Evolutionary conservation across 257 asterid species (phyloP), one percentile per base, ranked within the genome.

Genomic region (Petunia secreta): DNA sequence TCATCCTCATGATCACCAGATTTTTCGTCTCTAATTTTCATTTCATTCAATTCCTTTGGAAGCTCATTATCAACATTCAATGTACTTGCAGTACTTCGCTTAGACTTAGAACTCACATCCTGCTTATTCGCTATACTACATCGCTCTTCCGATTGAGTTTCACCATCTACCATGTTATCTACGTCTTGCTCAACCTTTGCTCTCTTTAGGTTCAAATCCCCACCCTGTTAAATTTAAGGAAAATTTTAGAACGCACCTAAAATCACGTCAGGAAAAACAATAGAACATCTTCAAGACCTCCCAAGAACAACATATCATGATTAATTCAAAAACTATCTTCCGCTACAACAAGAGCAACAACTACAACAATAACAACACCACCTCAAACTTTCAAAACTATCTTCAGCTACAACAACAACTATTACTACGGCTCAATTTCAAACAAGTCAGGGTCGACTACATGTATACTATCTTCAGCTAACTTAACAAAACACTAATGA

Each of bases 111-210:
- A 5, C 87, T 89, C 57, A 68, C 58, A 62, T 81, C 83, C 9
- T 48, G 86, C 68, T 82, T 89, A 1, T 81, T 84, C 39, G 81
- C 83, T 78, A 86, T 80, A 66, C 69, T 41, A 80, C 85, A 48
- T 25, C 65, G 83, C 81, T 88, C 93, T 57, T 79, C 82, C 4
- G 81, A 66, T 57, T 84, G 89, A 50, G 53, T 79, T 77, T 90
- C 89, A 16, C 80, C 58, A 25, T 81, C 86, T 6, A 80, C 85
- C 80, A 79, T 85, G 46, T 80, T 84, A 74, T 87, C 90, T 7
- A 77, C 80, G 63, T 85, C 93, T 85, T 87, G 91, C 66, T 90
- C 96, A 82, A 89, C 85, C 85, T 89, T 95, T 77, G 81, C 92
- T 87, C 89, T 88, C 86, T 88, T 89, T 41, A 76, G 63, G 86